Conservation (phyloP, 257 asterid species). For the Salvia rosmarinus region DNA sequence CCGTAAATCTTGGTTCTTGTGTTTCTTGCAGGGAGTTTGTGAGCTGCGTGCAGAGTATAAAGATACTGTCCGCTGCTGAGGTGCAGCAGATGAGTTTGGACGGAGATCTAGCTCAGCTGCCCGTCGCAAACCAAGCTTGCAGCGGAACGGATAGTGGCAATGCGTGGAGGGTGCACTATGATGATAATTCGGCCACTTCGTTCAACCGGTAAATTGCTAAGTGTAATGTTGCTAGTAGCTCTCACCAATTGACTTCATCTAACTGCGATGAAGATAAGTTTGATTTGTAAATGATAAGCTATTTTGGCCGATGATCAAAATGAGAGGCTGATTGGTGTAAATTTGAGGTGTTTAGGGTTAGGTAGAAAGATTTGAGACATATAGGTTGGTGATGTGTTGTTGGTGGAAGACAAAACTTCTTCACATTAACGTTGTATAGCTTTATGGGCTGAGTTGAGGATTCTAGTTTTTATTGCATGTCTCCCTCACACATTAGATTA, state of each 20-base stretch:
- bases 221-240: slow-evolving; percentile 13
- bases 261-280: slow-evolving; percentile 2
- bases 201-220: slow-evolving; percentile 53
- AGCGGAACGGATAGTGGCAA: slow-evolving; percentile 89
- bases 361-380: slow-evolving; percentile 21
- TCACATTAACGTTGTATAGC: slow-evolving; percentile 38
- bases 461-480: background rate
- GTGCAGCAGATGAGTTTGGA: slow-evolving; percentile 98
- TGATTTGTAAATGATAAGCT: slow-evolving; percentile 37
- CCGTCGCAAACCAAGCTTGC: slow-evolving; percentile 77
- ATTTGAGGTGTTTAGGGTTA: slow-evolving; percentile 32
- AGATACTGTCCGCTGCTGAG: slow-evolving; percentile 84
- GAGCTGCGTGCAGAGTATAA: slow-evolving; percentile 91
- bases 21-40: slow-evolving; percentile 73
- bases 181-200: slow-evolving; percentile 73
- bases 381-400: slow-evolving; percentile 31
- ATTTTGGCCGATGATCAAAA: slow-evolving; percentile 30
- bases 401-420: slow-evolving; percentile 29
- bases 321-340: slow-evolving; percentile 39
- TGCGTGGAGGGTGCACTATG: slow-evolving; percentile 77
- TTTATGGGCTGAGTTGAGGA: slow-evolving; percentile 15
- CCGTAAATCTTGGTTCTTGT: background rate
- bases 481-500: too few relatives aligned
- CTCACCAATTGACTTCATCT: slow-evolving; percentile 22
- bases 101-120: slow-evolving; percentile 74